phyloP scores from a whole-genome alignment of 169 alveolate species.

The Plasmodium cynomolgi region DNA sequence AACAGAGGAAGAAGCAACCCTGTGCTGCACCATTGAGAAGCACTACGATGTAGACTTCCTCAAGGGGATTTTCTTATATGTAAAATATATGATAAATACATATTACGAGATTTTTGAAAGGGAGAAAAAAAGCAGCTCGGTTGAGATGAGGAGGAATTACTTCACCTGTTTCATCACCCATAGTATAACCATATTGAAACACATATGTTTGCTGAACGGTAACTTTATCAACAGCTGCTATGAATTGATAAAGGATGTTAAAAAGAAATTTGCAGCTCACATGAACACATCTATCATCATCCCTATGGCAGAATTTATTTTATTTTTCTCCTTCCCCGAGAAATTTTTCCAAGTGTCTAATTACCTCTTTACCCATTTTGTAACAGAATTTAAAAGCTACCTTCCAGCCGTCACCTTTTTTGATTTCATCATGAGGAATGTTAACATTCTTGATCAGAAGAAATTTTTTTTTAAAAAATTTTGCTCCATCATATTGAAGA shows the following conservation, averaged over 20 bases:
- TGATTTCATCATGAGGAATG: constrained; percentile 42
- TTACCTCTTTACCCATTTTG: constrained; percentile 3
- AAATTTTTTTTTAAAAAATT: constrained; percentile 41
- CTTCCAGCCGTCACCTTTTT: constrained; percentile 39
- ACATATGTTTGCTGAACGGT: constrained; percentile 21
- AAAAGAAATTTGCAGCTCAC: background rate
- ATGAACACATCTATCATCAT: constrained; percentile 26
- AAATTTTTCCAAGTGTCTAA: constrained; percentile 44
- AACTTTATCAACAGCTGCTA: constrained; percentile 1
- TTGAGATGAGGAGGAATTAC: constrained; percentile 9
- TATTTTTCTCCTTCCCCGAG: constrained; percentile 23
- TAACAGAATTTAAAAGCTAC: constrained; percentile 32
- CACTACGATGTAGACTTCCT: constrained; percentile 35
- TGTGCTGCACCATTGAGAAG: background rate
- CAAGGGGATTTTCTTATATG: constrained; percentile 19
- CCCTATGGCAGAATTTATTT: constrained; percentile 38
- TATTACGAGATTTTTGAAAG: background rate
- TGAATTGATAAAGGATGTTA: constrained; percentile 24
- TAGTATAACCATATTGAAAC: constrained; percentile 12
- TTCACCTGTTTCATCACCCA: constrained; percentile 27
- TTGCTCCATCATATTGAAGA: constrained; percentile 9
- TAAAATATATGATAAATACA: constrained; percentile 14
- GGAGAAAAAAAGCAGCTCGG: background rate
- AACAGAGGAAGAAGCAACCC: background rate
- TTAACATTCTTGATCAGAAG: constrained; percentile 5